Conservation (phyloP, 2,329 filamentous ascomycete species). For the Fusarium ambrosium region DNA sequence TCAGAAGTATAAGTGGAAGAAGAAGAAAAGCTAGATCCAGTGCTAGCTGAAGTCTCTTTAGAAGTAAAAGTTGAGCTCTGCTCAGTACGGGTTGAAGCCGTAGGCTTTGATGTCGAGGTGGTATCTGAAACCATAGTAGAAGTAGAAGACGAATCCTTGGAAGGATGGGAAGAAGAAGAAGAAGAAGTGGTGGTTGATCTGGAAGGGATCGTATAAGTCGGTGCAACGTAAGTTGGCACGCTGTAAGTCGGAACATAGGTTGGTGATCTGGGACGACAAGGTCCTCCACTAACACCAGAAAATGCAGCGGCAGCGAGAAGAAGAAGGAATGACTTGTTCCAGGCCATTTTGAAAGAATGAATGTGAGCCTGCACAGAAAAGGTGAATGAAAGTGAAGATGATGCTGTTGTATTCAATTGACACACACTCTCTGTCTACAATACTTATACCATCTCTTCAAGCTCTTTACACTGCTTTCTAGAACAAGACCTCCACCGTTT, state of each 20-base stretch:
- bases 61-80: conserved; percentile 6
- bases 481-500: conserved; percentile 15
- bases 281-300: conserved; percentile 17
- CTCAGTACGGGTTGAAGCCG: not conserved
- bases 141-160: not conserved
- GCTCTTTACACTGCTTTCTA: conserved; percentile 10
- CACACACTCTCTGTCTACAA: not conserved
- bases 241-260: conserved; percentile 14
- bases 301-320: conserved; percentile 22
- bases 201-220: conserved; percentile 27
- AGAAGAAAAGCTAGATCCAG: not conserved
- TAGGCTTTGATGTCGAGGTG: not conserved
- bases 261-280: conserved; percentile 30
- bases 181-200: conserved; percentile 7
- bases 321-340: conserved; percentile 33
- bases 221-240: conserved; percentile 14
- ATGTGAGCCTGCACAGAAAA: conserved; percentile 16
- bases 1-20: not conserved
- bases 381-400: conserved; percentile 6
- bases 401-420: not conserved
- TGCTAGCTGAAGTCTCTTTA: not conserved
- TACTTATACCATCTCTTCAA: conserved; percentile 11
- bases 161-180: not conserved
- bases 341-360: conserved; percentile 27
- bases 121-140: not conserved